Base-by-base conservation (phyloP, 306 rosid species). In the Quercus wislizeni region DNA sequence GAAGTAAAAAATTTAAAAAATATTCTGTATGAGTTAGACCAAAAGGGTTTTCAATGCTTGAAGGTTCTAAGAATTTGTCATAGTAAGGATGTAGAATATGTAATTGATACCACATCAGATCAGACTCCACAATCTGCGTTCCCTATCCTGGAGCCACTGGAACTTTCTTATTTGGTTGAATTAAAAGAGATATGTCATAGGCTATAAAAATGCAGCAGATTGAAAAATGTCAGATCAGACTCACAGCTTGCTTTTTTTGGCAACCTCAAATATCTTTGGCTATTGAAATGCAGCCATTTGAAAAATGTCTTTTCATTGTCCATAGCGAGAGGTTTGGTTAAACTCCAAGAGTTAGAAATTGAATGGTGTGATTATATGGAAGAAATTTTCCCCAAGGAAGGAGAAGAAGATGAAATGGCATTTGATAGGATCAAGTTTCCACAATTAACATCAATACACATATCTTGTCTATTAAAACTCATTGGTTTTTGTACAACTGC, bases 61-160 rank as follows among this genome's bases (percentile, higher is more conserved):
- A 78, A 74, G n/a, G 9, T 8, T 74, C 69, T 78, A 0, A 51
- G 64, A 1, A 35, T 77, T 57, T 58, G 35, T 12, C 43, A 18
- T 25, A 78, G 86, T 74, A 38, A 65, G 57, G 41, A 74, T 58
- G 6, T 83, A 28, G 70, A 74, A 58, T 78, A 83, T 74, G 25
- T 78, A 6, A 55, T 27, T 0, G 74, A 83, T 57, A 51, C 11
- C 64, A 58, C 6, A 21, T 58, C 17, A 23, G 14, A 58, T 58
- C 64, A 3, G 30, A 7, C 15, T 9, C 64, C 17, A 56, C 21
- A 18, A 20, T 25, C 17, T 58, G 64, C 28, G 11, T 21, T 58
- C 2, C 64, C 31, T 7, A 21, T n/a, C 25, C 28, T 58, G 4
- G 64, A 58, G 64, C 21, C 64, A 21, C 28, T 58, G 14, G 2